Conservation (phyloP, 73 alveolate species). For the Tetrahymena borealis region DNA sequence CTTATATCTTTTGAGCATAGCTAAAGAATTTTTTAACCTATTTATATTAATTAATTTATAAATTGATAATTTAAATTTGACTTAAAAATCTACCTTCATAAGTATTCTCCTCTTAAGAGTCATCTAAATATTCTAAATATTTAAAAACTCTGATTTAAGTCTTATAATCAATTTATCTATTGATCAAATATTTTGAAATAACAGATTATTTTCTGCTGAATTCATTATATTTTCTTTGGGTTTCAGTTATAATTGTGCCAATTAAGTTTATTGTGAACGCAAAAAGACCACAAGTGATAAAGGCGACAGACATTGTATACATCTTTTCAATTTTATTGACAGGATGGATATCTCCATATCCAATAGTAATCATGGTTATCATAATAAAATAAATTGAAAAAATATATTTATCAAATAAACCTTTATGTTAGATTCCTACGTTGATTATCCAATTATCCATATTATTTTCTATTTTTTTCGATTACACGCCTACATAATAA, state of each 20-base stretch:
- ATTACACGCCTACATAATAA: slow-evolving; percentile 10
- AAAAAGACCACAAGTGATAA: slow-evolving; percentile 51
- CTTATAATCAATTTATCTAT: background rate
- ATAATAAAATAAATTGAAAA: slow-evolving; percentile 49
- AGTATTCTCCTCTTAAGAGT: background rate
- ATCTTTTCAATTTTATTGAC: slow-evolving; percentile 40
- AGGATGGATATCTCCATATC: slow-evolving; percentile 76
- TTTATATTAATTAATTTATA: background rate
- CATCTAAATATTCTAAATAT: background rate
- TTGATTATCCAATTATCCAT: slow-evolving; percentile 2
- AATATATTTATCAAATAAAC: slow-evolving; percentile 16
- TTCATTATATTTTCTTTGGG: background rate
- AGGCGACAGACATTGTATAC: slow-evolving; percentile 41
- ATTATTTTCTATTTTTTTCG: background rate
- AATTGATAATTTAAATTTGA: background rate
- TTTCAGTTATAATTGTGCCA: slow-evolving; percentile 27
- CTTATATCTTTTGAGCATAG: background rate
- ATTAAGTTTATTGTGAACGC: slow-evolving; percentile 57
- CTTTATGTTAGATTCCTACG: background rate
- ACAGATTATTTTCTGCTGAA: background rate
- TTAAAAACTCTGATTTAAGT: background rate
- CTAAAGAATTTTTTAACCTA: background rate
- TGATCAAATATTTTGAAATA: background rate
- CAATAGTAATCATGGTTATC: slow-evolving; percentile 66
- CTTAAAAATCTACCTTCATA: background rate